Conservation (phyloP, 2,329 filamentous ascomycete genomes). For the Leptoxyphium fumago region DNA sequence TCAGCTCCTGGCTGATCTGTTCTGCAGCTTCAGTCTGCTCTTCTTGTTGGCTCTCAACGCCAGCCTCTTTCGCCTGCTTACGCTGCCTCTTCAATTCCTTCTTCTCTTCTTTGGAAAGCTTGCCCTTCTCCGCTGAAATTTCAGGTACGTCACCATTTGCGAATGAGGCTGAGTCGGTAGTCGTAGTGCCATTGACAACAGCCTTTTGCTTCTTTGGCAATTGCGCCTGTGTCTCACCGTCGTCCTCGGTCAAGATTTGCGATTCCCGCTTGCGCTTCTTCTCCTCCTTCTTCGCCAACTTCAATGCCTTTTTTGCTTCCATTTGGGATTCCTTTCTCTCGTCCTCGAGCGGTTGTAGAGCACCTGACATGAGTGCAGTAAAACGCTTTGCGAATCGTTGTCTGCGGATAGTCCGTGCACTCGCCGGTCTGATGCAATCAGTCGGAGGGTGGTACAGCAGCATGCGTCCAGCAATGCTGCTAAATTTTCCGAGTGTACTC, state of each 20-base stretch:
- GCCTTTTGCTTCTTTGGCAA: background rate
- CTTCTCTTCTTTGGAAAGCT: conserved; percentile 9
- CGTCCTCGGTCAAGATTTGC: background rate
- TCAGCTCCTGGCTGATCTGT: conserved; percentile 16
- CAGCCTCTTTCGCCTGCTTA: conserved; percentile 9
- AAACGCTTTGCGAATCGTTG: background rate
- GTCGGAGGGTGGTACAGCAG: background rate
- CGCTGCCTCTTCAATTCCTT: conserved; percentile 20
- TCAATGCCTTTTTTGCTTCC: conserved; percentile 5
- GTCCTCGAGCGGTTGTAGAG: conserved; percentile 14
- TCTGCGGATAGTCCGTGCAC: background rate
- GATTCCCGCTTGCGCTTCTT: conserved; percentile 6
- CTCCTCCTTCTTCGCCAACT: conserved; percentile 5
- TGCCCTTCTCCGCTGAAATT: background rate
- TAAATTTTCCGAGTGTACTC: too few species aligned
- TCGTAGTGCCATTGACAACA: background rate
- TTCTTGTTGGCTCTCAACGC: conserved; percentile 4
- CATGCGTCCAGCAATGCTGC: background rate
- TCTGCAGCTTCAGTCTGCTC: conserved; percentile 11
- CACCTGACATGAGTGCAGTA: conserved; percentile 21
- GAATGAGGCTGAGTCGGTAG: background rate
- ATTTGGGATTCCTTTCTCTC: conserved; percentile 9
- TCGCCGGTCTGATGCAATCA: background rate
- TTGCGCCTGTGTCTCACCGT: background rate
- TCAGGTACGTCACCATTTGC: conserved; percentile 4